Percentiles rank a stretch among this genome's conserved stretches.
These are phyloP conservation scores for Penicillium sp. DNA, from an alignment of 2,329 filamentous ascomycete genomes.

Conservation along the genomic window DNA sequence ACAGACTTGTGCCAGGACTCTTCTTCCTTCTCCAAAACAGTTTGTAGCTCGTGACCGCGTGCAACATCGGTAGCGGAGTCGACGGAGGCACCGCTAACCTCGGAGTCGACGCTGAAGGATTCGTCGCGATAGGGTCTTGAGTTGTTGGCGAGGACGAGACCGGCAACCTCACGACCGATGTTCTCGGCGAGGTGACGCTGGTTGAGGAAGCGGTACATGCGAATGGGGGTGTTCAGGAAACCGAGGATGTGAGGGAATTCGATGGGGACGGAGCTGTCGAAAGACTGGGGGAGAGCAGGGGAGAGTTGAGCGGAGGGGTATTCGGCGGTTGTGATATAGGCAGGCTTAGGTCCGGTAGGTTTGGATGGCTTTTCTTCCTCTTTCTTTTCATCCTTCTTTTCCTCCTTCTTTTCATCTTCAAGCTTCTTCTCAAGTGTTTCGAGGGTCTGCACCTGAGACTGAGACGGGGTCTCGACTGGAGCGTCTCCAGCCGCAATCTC, in stretches of 20 bases:
- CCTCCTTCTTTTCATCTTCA: conserved; percentile 46
- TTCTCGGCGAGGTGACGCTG: conserved; percentile 79
- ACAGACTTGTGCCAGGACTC: conserved; percentile 81
- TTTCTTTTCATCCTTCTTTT: conserved; percentile 35
- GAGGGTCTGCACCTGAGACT: conserved; percentile 27
- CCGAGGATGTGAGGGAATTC: conserved; percentile 87
- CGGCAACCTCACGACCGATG: conserved; percentile 83
- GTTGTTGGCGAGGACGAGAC: conserved; percentile 67
- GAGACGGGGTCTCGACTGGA: conserved; percentile 12
- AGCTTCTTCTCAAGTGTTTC: conserved; percentile 3
- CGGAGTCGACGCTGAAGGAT: conserved; percentile 22
- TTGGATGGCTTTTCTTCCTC: conserved; percentile 50
- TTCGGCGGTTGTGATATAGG: conserved; percentile 72
- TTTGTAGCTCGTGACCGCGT: conserved; percentile 61
- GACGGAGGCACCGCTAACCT: conserved; percentile 12
- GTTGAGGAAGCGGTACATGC: conserved; percentile 85
- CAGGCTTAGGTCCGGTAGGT: conserved; percentile 61
- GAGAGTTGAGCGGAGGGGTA: conserved; percentile 70
- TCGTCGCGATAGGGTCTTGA: conserved; percentile 42
- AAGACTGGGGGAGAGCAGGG: conserved; percentile 64
- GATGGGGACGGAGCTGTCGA: conserved; percentile 73
- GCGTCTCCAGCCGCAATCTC: conserved; percentile 24
- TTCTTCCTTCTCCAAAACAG: conserved; percentile 70
- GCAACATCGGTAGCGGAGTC: conserved; percentile 28
- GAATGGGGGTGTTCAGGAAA: conserved; percentile 84